Percentiles rank a stretch among this genome's conserved stretches.
Evolutionary conservation across 1,284 basidiomycete species (phyloP).

Genomic region (Laetiporus sulphureus): DNA sequence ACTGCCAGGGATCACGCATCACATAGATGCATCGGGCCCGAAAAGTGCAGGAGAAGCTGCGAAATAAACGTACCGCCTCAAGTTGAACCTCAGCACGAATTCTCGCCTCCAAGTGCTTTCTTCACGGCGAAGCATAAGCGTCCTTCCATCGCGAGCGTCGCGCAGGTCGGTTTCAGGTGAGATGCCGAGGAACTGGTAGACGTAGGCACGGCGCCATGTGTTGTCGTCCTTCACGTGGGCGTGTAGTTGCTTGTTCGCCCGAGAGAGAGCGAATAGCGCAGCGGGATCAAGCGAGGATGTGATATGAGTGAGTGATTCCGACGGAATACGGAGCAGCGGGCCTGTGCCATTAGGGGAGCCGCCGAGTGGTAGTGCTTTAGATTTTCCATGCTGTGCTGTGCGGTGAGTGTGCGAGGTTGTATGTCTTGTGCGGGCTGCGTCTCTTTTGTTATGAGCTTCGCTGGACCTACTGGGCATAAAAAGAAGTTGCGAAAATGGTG

Average conservation of each 20-base stretch:
- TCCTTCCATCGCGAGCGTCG: constrained; percentile 18
- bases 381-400: constrained; percentile 47
- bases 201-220: constrained; percentile 81
- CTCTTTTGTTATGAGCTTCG: constrained; percentile 29
- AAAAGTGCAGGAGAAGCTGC: background rate
- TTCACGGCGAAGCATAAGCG: constrained; percentile 48
- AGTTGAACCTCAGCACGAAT: constrained; percentile 47
- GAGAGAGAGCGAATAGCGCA: constrained; percentile 52
- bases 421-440: constrained; percentile 21
- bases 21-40: background rate
- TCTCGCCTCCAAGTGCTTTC: constrained; percentile 65
- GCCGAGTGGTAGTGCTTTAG: constrained; percentile 12
- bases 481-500: constrained; percentile 19
- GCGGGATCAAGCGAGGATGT: constrained; percentile 70
- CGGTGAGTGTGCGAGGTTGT: constrained; percentile 16
- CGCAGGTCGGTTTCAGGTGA: constrained; percentile 51
- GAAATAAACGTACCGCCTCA: constrained; percentile 41
- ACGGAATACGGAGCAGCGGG: constrained; percentile 50
- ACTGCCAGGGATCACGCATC: no score
- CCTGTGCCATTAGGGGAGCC: no score
- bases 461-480: constrained; percentile 52
- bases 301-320: constrained; percentile 74
- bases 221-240: constrained; percentile 72
- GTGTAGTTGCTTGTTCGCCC: constrained; percentile 49
- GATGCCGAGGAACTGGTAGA: constrained; percentile 62